Conservation (phyloP, 306 rosid genomes). For the Trifolium dubium region DNA sequence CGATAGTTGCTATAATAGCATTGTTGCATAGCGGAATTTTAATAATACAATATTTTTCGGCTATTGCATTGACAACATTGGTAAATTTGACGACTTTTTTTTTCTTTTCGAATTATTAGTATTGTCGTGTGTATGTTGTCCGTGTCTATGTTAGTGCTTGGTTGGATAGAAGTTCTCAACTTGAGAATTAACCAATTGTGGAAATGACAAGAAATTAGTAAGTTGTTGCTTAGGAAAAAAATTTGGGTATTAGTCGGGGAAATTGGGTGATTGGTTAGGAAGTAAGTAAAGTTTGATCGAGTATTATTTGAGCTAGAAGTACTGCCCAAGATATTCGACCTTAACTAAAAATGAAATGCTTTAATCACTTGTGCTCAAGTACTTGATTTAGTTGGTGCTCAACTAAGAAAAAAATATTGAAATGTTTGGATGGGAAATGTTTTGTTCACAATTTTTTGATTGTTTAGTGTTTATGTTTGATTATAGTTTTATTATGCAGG, state of each 20-base stretch:
- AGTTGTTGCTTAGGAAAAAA: neutral
- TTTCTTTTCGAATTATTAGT: neutral
- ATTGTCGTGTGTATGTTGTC: neutral
- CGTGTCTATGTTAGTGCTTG: neutral
- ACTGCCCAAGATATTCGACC: neutral
- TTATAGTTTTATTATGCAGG: conserved; percentile 50
- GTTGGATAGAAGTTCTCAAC: neutral
- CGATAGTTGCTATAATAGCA: too few relatives aligned
- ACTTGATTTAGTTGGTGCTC: neutral
- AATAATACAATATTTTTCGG: too few relatives aligned
- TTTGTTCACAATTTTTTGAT: neutral
- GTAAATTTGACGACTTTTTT: too few relatives aligned
- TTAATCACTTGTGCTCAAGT: neutral
- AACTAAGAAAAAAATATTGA: neutral
- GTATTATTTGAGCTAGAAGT: neutral
- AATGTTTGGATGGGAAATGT: conserved; percentile 5
- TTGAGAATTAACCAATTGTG: conserved; percentile 14
- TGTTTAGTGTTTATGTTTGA: conserved; percentile 4
- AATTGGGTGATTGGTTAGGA: neutral
- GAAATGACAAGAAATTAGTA: conserved; percentile 20
- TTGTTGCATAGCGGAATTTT: too few relatives aligned
- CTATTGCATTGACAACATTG: too few relatives aligned
- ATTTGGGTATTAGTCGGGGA: neutral
- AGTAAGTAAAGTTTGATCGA: neutral
- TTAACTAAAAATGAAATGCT: neutral